Evolutionary conservation across 2,329 filamentous ascomycete genomes (phyloP).

Genomic region (Alternaria longipes): DNA sequence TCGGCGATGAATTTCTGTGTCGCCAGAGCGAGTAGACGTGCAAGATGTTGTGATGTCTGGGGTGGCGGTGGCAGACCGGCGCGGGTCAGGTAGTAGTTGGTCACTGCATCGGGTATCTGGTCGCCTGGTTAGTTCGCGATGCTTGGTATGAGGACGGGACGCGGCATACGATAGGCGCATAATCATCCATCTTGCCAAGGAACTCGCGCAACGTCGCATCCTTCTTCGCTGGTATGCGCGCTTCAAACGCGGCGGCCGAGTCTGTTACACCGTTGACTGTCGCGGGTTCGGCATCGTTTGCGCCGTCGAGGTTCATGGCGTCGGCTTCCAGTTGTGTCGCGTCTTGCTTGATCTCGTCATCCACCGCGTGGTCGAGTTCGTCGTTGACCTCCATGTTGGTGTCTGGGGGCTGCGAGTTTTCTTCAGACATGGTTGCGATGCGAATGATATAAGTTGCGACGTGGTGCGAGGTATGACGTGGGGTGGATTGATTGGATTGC

Average conservation of each 20-base stretch:
- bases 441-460: slow-evolving; percentile 12
- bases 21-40: slow-evolving; percentile 92
- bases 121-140: slow-evolving; percentile 21
- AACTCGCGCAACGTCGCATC: slow-evolving; percentile 94
- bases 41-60: slow-evolving; percentile 87
- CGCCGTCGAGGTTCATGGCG: slow-evolving; percentile 54
- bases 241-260: slow-evolving; percentile 62
- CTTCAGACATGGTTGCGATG: slow-evolving; percentile 45
- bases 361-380: slow-evolving; percentile 53
- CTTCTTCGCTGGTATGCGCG: slow-evolving; percentile 80
- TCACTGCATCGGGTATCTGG: slow-evolving; percentile 96
- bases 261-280: slow-evolving; percentile 51
- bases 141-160: slow-evolving; percentile 5
- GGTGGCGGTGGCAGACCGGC: slow-evolving; percentile 93
- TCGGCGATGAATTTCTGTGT: slow-evolving; percentile 99
- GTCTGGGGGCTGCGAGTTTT: slow-evolving; percentile 39
- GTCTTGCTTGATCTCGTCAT: slow-evolving; percentile 53
- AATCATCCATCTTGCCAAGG: slow-evolving; percentile 95
- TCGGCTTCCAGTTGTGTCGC: slow-evolving; percentile 44
- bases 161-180: slow-evolving; percentile 85
- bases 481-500: slow-evolving; percentile 9
- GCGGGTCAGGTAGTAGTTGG: slow-evolving; percentile 96
- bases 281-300: slow-evolving; percentile 47
- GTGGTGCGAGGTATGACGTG: slow-evolving; percentile 15
- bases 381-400: slow-evolving; percentile 46